A percentile compares a stretch with the other conserved stretches of the same genome.
Evolutionary conservation across 495 filamentous ascomycete genomes (phyloP).

Genomic region (Hypoxylon intermedium): DNA sequence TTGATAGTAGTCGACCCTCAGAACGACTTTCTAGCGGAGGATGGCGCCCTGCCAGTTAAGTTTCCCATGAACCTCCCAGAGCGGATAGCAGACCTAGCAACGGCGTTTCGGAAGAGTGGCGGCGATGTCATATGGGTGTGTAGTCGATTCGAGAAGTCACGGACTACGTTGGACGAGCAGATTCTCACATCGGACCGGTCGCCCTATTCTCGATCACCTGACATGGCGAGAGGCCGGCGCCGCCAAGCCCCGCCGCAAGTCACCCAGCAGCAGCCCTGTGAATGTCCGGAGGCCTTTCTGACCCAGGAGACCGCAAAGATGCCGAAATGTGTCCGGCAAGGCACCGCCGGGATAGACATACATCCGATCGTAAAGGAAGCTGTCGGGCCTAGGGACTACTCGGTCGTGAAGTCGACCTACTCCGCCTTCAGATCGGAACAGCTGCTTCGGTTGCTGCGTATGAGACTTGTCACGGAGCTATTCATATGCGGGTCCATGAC

Average conservation of each 20-base stretch:
- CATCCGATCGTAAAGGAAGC: slow-evolving; percentile 62
- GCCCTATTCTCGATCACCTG: slow-evolving; percentile 16
- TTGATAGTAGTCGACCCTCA: slow-evolving; percentile 87
- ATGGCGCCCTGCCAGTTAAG: slow-evolving; percentile 71
- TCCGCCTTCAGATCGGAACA: slow-evolving; percentile 82
- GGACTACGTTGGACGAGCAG: slow-evolving; percentile 60
- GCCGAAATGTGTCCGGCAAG: slow-evolving; percentile 65
- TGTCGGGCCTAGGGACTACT: slow-evolving; percentile 66
- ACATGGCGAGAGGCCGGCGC: slow-evolving; percentile 32
- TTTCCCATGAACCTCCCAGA: slow-evolving; percentile 72
- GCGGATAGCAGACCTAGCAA: slow-evolving; percentile 68
- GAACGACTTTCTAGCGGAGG: slow-evolving; percentile 82
- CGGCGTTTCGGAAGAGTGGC: slow-evolving; percentile 69
- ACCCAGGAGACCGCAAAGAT: slow-evolving; percentile 50
- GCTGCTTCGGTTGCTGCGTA: slow-evolving; percentile 73
- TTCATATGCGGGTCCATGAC: slow-evolving; percentile 90
- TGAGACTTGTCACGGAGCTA: slow-evolving; percentile 85
- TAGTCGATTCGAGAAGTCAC: slow-evolving; percentile 71
- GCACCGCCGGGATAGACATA: slow-evolving; percentile 72
- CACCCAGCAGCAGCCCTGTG: slow-evolving; percentile 10
- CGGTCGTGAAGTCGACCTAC: slow-evolving; percentile 83
- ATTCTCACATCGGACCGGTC: slow-evolving; percentile 49
- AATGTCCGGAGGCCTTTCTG: slow-evolving; percentile 47
- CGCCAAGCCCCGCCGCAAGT: slow-evolving; percentile 20
- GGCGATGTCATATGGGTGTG: slow-evolving; percentile 91